Percentiles rank a stretch among this genome's conserved stretches.
Conservation (phyloP, 179 eudicot species). For the Nepenthes alata region DNA sequence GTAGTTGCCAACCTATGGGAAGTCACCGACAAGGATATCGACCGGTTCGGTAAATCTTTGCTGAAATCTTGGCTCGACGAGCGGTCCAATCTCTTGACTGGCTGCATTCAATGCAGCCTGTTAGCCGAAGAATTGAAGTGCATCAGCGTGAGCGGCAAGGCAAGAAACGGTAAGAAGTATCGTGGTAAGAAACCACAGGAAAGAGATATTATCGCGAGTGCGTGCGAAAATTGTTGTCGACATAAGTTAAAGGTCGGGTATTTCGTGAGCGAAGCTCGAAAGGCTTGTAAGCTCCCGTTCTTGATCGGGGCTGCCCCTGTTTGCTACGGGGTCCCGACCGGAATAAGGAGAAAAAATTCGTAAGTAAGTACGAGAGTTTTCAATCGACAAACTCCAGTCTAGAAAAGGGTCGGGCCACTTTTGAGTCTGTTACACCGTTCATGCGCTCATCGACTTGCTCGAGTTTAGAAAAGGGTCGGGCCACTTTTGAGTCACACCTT, state of each 20-base stretch:
- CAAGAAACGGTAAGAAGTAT: constrained; percentile 30
- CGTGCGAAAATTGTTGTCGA: constrained; percentile 23
- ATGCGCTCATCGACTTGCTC: too few species aligned
- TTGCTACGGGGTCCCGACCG: constrained; percentile 95
- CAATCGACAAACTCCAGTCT: too few species aligned
- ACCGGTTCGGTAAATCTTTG: constrained; percentile 77
- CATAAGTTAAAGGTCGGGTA: constrained; percentile 69
- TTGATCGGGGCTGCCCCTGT: constrained; percentile 92
- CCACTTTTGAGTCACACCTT: too few species aligned
- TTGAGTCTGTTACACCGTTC: too few species aligned
- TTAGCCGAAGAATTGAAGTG: constrained; percentile 38
- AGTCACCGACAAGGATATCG: constrained; percentile 86
- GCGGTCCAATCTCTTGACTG: constrained; percentile 37
- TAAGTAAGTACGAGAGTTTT: too few species aligned
- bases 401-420: too few species aligned
- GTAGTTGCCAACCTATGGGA: constrained; percentile 93
- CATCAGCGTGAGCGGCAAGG: constrained; percentile 25
- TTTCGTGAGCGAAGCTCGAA: constrained; percentile 69
- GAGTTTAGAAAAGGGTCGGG: too few species aligned
- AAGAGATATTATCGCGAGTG: constrained; percentile 5
- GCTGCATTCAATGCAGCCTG: constrained; percentile 51
- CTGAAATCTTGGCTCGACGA: constrained; percentile 66
- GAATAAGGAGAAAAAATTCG: constrained; percentile 35
- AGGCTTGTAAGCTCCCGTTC: constrained; percentile 58
- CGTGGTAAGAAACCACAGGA: constrained; percentile 22